A percentile compares a stretch with the other conserved stretches of the same genome.
These are phyloP conservation scores for Physaria fendleri DNA, from an alignment of 345 rosid species.

Conservation along the genomic window DNA sequence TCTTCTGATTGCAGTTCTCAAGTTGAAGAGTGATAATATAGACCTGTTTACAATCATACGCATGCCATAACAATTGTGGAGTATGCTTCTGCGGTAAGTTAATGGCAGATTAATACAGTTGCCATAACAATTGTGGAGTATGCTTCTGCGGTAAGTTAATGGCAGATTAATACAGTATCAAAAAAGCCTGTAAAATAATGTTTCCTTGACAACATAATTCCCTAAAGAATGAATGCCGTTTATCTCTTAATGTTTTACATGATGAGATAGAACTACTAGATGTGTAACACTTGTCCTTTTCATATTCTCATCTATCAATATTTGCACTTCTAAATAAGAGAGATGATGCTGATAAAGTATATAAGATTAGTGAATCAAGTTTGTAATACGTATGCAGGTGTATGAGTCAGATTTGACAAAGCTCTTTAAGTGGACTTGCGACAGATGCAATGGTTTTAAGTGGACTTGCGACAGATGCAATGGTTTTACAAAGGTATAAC, in stretches of 20 bases:
- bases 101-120: neutral
- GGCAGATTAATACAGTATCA: neutral
- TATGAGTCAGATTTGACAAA: constrained; percentile 72
- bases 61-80: constrained; percentile 76
- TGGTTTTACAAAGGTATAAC: constrained; percentile 60
- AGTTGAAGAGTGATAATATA: constrained; percentile 33
- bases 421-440: constrained; percentile 86
- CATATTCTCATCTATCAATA: neutral
- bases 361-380: constrained; percentile 8
- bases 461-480: constrained; percentile 92
- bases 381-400: constrained; percentile 46
- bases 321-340: neutral
- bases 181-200: neutral
- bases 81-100: constrained; percentile 90
- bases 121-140: constrained; percentile 79
- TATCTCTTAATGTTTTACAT: neutral
- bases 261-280: neutral
- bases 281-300: neutral
- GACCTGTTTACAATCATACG: constrained; percentile 64
- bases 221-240: neutral
- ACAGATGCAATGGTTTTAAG: constrained; percentile 76
- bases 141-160: constrained; percentile 78
- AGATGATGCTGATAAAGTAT: neutral
- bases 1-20: constrained; percentile 40
- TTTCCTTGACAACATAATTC: neutral